A percentile compares a stretch with the other conserved stretches of the same genome.
These are phyloP conservation scores for Albatrellus ellisii DNA, from an alignment of 768 basidiomycete genomes.

Conservation along the genomic window DNA sequence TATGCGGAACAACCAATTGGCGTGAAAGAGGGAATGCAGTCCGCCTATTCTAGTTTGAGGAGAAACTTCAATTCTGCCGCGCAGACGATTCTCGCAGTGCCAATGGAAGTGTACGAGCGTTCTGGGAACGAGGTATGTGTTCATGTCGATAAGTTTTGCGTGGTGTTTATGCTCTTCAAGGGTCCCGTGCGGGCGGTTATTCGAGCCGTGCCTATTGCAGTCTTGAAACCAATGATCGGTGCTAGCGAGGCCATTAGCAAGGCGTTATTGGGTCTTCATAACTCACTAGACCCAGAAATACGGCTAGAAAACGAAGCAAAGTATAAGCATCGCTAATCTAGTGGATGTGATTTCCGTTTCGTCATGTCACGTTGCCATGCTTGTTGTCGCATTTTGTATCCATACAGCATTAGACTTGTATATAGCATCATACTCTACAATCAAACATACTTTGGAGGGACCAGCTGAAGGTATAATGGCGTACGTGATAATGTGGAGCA, in stretches of 20 bases:
- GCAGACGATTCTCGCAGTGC: conserved; percentile 95
- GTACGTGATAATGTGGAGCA: neutral
- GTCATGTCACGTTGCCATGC: no score
- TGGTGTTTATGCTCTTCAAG: conserved; percentile 27
- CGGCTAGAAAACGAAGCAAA: conserved; percentile 82
- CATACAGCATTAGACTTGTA: no score
- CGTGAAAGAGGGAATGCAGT: conserved; percentile 77
- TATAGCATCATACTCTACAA: neutral
- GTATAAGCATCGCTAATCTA: conserved; percentile 66
- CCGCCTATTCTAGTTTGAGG: conserved; percentile 81
- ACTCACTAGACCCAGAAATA: conserved; percentile 79
- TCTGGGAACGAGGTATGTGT: conserved; percentile 74
- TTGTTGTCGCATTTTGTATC: conserved; percentile 5
- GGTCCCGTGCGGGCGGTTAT: conserved; percentile 90
- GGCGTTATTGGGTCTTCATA: conserved; percentile 86
- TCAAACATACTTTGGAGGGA: neutral
- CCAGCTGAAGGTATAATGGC: neutral
- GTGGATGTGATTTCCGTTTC: no score
- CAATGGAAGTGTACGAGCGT: conserved; percentile 97
- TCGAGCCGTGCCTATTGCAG: conserved; percentile 93
- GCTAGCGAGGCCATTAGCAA: conserved; percentile 95
- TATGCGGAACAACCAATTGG: conserved; percentile 87
- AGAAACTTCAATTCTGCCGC: conserved; percentile 87
- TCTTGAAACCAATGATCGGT: conserved; percentile 96
- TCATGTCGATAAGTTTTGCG: neutral